Evolutionary conservation across 257 asterid species (phyloP).

Genomic region (Capsicum rhomboideum): DNA sequence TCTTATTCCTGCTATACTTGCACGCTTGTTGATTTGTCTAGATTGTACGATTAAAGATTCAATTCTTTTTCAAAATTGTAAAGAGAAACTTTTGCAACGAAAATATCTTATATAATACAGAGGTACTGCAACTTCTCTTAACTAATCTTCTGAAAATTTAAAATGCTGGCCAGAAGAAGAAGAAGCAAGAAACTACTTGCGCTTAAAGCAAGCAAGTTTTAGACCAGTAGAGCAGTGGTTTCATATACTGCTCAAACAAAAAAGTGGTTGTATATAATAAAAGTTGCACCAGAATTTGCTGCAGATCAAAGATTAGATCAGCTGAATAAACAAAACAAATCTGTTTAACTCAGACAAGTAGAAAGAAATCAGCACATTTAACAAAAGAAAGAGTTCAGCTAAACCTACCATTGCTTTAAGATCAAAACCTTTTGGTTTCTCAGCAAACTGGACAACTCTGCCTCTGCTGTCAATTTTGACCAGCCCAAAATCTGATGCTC

Average conservation of each 20-base stretch:
- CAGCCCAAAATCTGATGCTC: conserved; percentile 84
- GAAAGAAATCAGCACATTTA: background rate
- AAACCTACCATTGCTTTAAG: conserved; percentile 75
- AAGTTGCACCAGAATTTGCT: background rate
- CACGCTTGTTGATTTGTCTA: background rate
- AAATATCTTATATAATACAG: no score
- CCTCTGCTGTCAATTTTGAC: conserved; percentile 89
- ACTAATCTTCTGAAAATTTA: no score
- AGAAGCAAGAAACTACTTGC: no score
- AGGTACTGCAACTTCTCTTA: no score
- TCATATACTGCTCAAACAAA: background rate
- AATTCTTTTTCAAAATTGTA: no score
- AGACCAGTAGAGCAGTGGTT: no score
- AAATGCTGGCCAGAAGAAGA: no score
- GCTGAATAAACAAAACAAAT: background rate
- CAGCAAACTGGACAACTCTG: conserved; percentile 59
- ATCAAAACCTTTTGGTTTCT: conserved; percentile 77
- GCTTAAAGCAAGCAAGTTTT: no score
- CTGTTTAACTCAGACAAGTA: background rate
- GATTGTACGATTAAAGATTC: no score
- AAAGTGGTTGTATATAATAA: background rate
- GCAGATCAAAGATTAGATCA: background rate
- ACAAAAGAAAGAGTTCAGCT: background rate
- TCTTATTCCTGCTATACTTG: background rate
- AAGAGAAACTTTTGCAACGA: no score